These are phyloP conservation scores for Mortierella sp. DNA, from an alignment of 371 early-diverging fungal genomes.

Conservation along the genomic window DNA sequence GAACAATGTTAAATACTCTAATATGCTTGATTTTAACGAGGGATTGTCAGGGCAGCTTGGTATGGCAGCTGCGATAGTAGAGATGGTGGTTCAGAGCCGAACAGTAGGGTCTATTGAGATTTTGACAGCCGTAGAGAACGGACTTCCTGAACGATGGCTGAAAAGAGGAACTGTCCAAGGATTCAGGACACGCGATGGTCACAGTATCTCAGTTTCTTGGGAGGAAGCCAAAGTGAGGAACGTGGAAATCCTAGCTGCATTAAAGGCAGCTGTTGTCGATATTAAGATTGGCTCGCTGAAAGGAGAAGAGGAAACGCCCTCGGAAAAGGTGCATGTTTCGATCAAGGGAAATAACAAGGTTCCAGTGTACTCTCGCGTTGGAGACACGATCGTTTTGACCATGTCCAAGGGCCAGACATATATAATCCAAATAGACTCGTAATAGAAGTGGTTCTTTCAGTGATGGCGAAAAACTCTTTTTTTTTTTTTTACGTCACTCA, in stretches of 20 bases:
- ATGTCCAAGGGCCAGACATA: conserved; percentile 44
- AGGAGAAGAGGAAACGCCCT: conserved; percentile 31
- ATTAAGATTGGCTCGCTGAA: conserved; percentile 34
- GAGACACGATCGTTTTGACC: conserved; percentile 20
- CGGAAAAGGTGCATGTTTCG: conserved; percentile 31
- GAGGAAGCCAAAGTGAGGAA: conserved; percentile 16
- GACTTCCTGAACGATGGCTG: conserved; percentile 40
- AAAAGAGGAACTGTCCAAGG: conserved; percentile 27
- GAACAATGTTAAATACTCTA: conserved; percentile 16
- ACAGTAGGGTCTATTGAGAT: conserved; percentile 22
- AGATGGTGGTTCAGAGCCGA: conserved; percentile 45
- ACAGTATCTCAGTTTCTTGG: conserved; percentile 29
- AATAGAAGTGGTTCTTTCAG: neutral
- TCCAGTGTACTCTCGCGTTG: conserved; percentile 11
- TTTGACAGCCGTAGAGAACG: conserved; percentile 13
- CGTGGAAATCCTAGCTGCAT: conserved; percentile 17
- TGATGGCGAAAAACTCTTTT: neutral
- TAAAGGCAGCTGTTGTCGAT: conserved; percentile 13
- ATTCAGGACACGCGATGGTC: conserved; percentile 48
- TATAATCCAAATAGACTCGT: conserved; percentile 29
- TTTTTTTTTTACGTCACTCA: conserved; percentile 8
- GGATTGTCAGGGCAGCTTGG: conserved; percentile 41
- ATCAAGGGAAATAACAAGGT: conserved; percentile 30
- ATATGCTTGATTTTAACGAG: conserved; percentile 28
- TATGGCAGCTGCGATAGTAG: conserved; percentile 43